Base-by-base conservation (phyloP, 2,329 filamentous ascomycete species). In the Plenodomus biglobosus region DNA sequence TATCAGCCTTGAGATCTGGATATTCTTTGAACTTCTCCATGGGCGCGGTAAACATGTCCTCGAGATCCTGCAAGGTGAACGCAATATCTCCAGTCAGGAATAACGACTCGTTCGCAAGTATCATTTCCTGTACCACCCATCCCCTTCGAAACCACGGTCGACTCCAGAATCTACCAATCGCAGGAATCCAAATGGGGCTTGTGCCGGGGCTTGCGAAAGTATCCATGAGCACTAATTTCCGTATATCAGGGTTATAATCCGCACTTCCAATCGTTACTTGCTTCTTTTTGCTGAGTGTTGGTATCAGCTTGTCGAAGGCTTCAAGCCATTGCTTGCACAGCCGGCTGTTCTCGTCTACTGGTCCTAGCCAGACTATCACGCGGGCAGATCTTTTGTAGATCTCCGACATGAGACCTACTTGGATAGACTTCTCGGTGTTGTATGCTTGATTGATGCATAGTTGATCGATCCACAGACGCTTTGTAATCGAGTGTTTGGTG, bases 371-470 rank as follows among this genome's bases (percentile, higher is more conserved):
- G 8, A 64, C 43, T 1, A 64, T 42, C 1, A 63, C 54, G 0
- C 49, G 32, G 1, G 40, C 49, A 6, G 61, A 59, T 17, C 39
- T 43, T 24, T 44, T 55, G 56, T 68, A 73, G 32, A 73, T 68
- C 3, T 65, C 42, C 8, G 65, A 60, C 68, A 73, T 73, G 21
- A 72, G 64, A 3, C 55, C 58, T 4, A 73, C 65, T 49, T 72
- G 70, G 18, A 64, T 52, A 3, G 50, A 56, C 17, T 65, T 64
- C 36, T 73, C 69, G 4, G 42, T 38, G 17, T 54, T 38, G 47
- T 71, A 61, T 1, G 52, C 41, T 45, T 72, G 69, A 30, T 73
- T 68, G 40, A 73, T 72, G 43, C 68, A 64, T 8, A 62, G 30
- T 27, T 56, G 55, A 30, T 62, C 35, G 16, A 60, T 59, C 67